Evolutionary conservation across 371 early-diverging fungal genomes (phyloP).

Genomic region (Syncephalis plumigaleata): DNA sequence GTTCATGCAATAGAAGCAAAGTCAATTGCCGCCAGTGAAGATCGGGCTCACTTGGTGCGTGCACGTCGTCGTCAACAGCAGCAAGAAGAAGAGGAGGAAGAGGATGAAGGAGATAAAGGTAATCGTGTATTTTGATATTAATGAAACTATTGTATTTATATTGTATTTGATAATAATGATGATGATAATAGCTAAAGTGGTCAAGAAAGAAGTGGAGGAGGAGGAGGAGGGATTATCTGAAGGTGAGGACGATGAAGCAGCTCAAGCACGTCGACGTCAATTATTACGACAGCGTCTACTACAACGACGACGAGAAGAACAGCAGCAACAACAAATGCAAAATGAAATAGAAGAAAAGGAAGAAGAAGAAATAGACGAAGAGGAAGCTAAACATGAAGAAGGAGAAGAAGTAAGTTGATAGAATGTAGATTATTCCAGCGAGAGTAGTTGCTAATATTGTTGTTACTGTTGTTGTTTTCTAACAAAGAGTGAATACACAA

Average conservation of each 20-base stretch:
- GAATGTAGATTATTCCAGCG: neutral
- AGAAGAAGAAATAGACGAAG: constrained; percentile 27
- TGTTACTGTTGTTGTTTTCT: constrained; percentile 4
- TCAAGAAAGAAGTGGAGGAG: constrained; percentile 9
- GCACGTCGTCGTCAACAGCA: constrained; percentile 6
- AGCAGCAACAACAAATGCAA: constrained; percentile 13
- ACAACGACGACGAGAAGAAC: constrained; percentile 11
- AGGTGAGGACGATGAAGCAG: constrained; percentile 10
- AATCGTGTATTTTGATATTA: too few relatives aligned
- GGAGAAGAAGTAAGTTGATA: constrained; percentile 13
- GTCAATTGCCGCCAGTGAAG: constrained; percentile 1
- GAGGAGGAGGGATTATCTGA: constrained; percentile 6
- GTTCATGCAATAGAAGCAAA: constrained; percentile 1
- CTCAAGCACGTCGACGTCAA: constrained; percentile 9
- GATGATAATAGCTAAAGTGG: neutral
- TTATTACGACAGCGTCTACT: constrained; percentile 11
- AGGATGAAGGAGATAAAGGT: constrained; percentile 6
- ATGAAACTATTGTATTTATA: too few relatives aligned
- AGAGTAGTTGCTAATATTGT: neutral
- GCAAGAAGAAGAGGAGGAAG: constrained; percentile 7
- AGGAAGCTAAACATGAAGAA: constrained; percentile 6
- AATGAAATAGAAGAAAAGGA: constrained; percentile 14
- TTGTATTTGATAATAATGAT: too few relatives aligned
- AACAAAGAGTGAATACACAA: constrained; percentile 15
- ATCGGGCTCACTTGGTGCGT: neutral